phyloP scores from a whole-genome alignment of 192 early-diverging fungal species.

The Phlyctochytrium planicorne region DNA sequence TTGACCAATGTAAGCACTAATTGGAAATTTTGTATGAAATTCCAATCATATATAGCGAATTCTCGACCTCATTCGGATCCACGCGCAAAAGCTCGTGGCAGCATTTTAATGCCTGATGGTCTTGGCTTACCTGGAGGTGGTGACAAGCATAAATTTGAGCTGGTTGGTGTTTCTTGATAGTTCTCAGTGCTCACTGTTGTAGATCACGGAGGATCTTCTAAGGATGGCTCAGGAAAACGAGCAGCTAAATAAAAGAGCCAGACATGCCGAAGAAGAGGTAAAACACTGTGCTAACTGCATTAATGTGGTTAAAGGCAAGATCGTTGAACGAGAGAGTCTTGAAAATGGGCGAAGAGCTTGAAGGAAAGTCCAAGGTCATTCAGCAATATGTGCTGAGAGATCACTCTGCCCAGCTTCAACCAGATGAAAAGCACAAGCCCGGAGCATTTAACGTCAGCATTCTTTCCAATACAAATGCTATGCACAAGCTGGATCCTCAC shows the following conservation, averaged over 20 bases:
- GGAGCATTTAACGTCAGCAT: constrained; percentile 42
- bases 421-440: constrained; percentile 42
- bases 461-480: constrained; percentile 40
- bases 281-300: background rate
- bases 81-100: no score
- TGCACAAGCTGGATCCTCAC: constrained; percentile 55
- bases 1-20: no score
- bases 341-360: constrained; percentile 44
- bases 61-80: no score
- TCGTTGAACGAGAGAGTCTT: constrained; percentile 31
- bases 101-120: no score
- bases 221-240: constrained; percentile 53
- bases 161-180: constrained; percentile 16
- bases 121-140: no score
- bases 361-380: constrained; percentile 49
- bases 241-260: constrained; percentile 39
- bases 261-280: constrained; percentile 51
- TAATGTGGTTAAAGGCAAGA: constrained; percentile 28
- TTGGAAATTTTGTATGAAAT: no score
- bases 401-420: constrained; percentile 41
- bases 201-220: constrained; percentile 43
- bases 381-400: constrained; percentile 53
- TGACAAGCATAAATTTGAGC: constrained; percentile 38
- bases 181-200: background rate
- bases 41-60: no score